Evolutionary conservation across 2,329 filamentous ascomycete genomes (phyloP).

Genomic region (Trichoderma harzianum): DNA sequence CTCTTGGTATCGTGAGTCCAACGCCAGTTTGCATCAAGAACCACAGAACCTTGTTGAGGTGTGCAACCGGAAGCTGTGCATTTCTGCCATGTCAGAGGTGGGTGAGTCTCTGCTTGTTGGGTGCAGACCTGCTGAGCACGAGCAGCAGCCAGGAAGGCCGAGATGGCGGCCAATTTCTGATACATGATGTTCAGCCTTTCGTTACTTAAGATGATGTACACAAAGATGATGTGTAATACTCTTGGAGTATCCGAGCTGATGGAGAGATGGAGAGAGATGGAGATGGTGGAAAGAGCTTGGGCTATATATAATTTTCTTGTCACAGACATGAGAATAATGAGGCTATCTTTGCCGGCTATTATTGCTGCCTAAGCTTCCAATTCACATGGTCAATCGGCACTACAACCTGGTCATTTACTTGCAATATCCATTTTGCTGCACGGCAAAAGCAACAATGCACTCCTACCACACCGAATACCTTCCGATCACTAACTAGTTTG

Average conservation of each 20-base stretch:
- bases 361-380: neutral
- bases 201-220: neutral
- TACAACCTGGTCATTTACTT: neutral
- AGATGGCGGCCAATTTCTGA: constrained; percentile 8
- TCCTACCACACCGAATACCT: neutral
- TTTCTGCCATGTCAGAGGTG: constrained; percentile 49
- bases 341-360: neutral
- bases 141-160: constrained; percentile 26
- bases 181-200: constrained; percentile 10
- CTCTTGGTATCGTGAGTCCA: constrained; percentile 51
- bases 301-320: neutral
- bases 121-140: constrained; percentile 51
- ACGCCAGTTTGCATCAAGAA: constrained; percentile 60
- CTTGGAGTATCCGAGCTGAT: neutral
- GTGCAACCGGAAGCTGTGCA: constrained; percentile 53
- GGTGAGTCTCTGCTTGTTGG: constrained; percentile 48
- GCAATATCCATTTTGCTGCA: neutral
- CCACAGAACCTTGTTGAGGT: constrained; percentile 47
- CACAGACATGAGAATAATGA: neutral
- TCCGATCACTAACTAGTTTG: neutral
- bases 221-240: neutral
- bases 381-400: neutral
- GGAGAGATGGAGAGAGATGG: neutral
- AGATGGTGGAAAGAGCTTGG: neutral
- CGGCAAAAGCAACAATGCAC: neutral